Conservation (phyloP, 176 grass and related monocot genomes). For the Musa acuminata region DNA sequence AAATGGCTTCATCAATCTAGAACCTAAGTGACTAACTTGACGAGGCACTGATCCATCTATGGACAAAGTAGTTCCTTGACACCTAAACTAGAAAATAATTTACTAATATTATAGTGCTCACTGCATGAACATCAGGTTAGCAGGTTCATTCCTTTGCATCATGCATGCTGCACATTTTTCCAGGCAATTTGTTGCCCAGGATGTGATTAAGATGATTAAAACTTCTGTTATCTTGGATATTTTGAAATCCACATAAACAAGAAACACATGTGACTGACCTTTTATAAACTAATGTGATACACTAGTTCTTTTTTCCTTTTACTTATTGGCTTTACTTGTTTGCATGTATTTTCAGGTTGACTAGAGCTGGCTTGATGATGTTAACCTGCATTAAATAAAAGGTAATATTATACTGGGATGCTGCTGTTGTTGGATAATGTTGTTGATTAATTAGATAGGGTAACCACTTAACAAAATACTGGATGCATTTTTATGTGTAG, state of each 20-base stretch:
- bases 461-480: background rate
- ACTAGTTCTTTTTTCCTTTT: background rate
- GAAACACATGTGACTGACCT: background rate
- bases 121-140: background rate
- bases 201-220: background rate
- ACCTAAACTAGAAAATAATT: background rate
- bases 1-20: background rate
- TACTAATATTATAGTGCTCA: background rate
- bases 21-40: background rate
- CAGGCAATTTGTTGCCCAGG: background rate
- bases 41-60: background rate
- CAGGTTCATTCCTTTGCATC: background rate
- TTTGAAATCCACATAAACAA: background rate
- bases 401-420: background rate
- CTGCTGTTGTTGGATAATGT: background rate
- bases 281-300: background rate
- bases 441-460: background rate
- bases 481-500: background rate
- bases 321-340: background rate
- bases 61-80: background rate
- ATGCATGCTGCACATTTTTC: background rate
- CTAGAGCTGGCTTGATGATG: background rate
- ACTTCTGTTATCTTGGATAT: background rate
- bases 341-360: background rate
- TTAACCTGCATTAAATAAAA: background rate